phyloP scores from a whole-genome alignment of 345 rosid species.

The Pistacia atlantica region DNA sequence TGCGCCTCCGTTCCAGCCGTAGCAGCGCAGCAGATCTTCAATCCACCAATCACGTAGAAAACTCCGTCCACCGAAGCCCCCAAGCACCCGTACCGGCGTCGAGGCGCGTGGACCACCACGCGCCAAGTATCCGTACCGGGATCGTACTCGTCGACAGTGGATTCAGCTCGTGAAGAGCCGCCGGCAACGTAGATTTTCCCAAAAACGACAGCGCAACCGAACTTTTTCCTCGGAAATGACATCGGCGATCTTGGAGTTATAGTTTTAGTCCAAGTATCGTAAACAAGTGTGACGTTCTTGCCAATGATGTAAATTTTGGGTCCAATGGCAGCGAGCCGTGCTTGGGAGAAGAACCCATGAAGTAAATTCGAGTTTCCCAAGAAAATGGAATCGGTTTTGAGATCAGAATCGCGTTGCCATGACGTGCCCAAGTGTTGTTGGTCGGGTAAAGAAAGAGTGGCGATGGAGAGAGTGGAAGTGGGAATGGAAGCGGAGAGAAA shows the following conservation, averaged over 20 bases:
- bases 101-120: constrained; percentile 55
- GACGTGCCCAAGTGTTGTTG: too few relatives aligned
- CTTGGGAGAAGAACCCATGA: constrained; percentile 41
- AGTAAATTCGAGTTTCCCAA: constrained; percentile 41
- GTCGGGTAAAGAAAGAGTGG: too few relatives aligned
- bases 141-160: constrained; percentile 84
- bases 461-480: constrained; percentile 47
- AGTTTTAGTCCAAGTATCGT: constrained; percentile 61
- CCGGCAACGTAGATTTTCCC: constrained; percentile 81
- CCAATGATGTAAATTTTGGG: constrained; percentile 63
- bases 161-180: constrained; percentile 45
- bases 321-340: constrained; percentile 67
- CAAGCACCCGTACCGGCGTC: constrained; percentile 78
- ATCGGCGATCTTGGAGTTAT: constrained; percentile 52
- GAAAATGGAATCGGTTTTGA: background rate
- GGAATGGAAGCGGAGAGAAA: constrained; percentile 49
- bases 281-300: constrained; percentile 50
- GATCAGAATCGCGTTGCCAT: too few relatives aligned
- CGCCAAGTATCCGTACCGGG: constrained; percentile 66
- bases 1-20: constrained; percentile 55
- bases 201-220: constrained; percentile 65
- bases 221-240: constrained; percentile 63
- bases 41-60: constrained; percentile 85
- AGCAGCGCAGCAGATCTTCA: constrained; percentile 57
- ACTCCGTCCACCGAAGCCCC: constrained; percentile 81